Evolutionary conservation across 2,329 filamentous ascomycete species (phyloP), one percentile per base, ranked within the genome.

Genomic region (Colletotrichum endophyticum): DNA sequence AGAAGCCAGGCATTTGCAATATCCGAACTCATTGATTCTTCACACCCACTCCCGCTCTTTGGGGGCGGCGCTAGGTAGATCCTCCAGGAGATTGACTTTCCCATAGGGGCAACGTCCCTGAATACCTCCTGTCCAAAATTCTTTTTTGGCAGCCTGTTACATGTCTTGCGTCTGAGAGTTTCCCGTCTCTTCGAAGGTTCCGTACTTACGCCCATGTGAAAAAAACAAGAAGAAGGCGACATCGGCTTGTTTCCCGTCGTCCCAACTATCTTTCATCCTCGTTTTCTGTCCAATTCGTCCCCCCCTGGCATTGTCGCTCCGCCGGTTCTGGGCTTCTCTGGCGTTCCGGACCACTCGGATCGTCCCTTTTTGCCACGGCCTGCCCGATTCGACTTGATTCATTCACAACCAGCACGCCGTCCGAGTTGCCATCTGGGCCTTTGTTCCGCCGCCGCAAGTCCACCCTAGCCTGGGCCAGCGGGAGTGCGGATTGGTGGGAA

Each of bases 331-430:
- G 57, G 27, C 44, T 72, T 69, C 67, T 61, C 27, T 68, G 67
- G 36, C 59, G 69, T 70, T 78, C 75, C 69, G 78, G 72, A 49
- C 76, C 79, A 78, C 69, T 77, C 76, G 79, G 74, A 73, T 79
- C 76, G 69, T 72, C 61, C 59, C 66, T 61, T 66, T 69, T 66
- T 75, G 79, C 78, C 78, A 79, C 79, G 79, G 79, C 72, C 74
- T 74, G 73, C 67, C 79, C 79, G 79, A 78, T 63, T 77, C 44
- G 66, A 22, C 75, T 57, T 67, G 75, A 68, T 61, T 76, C 73
- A 73, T 59, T 76, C 64, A 73, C 13, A 22, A 2, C 11, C 44
- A 49, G 19, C 56, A 56, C 19, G 34, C 27, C 64, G 70, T 59
- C 70, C 70, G 70, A 76, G 64, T 66, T 44, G 57, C 44, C 32